Evolutionary conservation across 331 rosid genomes (phyloP).

Genomic region (Quercus tomentella): DNA sequence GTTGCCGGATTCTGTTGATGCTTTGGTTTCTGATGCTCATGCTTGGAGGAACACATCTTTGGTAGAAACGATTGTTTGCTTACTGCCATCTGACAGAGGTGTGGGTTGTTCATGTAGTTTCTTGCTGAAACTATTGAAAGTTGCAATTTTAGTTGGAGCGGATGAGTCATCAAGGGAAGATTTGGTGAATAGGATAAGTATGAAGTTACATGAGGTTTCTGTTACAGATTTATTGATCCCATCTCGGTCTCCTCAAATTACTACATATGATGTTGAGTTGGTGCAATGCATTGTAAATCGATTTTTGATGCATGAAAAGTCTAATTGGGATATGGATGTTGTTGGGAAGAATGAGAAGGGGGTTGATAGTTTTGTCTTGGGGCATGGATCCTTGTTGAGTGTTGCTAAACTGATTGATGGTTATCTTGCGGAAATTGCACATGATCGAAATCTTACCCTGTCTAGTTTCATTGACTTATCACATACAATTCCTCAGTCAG

Average conservation of each 20-base stretch:
- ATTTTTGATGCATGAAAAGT: slow-evolving; percentile 42
- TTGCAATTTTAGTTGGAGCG: slow-evolving; percentile 72
- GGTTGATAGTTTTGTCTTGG: slow-evolving; percentile 39
- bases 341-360: slow-evolving; percentile 51
- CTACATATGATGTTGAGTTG: slow-evolving; percentile 63
- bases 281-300: slow-evolving; percentile 58
- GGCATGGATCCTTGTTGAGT: slow-evolving; percentile 50
- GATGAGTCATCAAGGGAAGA: slow-evolving; percentile 53
- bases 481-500: slow-evolving; percentile 60
- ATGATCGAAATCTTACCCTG: slow-evolving; percentile 58
- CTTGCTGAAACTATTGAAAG: slow-evolving; percentile 82
- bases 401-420: slow-evolving; percentile 72
- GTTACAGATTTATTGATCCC: slow-evolving; percentile 70
- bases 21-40: slow-evolving; percentile 71
- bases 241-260: slow-evolving; percentile 57
- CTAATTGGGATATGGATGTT: slow-evolving; percentile 19
- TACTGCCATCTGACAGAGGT: slow-evolving; percentile 63
- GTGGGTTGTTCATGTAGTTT: slow-evolving; percentile 73
- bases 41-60: slow-evolving; percentile 70
- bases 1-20: slow-evolving; percentile 89
- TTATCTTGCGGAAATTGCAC: slow-evolving; percentile 72
- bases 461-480: slow-evolving; percentile 59
- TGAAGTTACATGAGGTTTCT: slow-evolving; percentile 76
- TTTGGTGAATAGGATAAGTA: slow-evolving; percentile 55
- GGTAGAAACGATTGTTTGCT: slow-evolving; percentile 80